Base-by-base conservation (phyloP, 1,284 basidiomycete species). In the Mycosarcoma mackinlayi region DNA sequence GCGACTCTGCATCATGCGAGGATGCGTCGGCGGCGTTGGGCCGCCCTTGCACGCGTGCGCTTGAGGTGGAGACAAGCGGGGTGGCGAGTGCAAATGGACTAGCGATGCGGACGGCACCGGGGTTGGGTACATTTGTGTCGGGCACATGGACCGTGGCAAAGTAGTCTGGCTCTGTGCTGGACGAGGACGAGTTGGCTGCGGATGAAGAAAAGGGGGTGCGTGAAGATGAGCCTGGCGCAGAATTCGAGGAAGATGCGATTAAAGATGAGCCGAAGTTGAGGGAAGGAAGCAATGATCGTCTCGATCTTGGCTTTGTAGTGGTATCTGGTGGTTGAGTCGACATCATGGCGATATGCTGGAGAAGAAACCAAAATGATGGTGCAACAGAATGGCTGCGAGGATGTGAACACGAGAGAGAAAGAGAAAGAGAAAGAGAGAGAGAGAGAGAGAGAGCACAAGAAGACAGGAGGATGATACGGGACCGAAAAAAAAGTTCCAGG, bases 51-150 rank as follows among this genome's bases (percentile, higher is more conserved):
- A 52, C 21, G 19, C 57, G 63, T 16, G 58, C 55, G 14, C 49
- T 58, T 4, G 64, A 68, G 13, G 52, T 33, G 10, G 69, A 52
- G 18, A 55, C 54, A 9, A 60, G 59, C 1, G 68, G 62, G 3
- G 59, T 62, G n/a, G 59, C 38, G 5, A 72, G 49, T 6, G 63
- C 56, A 23, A 72, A 72, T 6, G 69, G 69, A 25, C 69, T 72
- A 19, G 64, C 69, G 21, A 72, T 63, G 48, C 60, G 64, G 1
- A 60, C 34, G 4, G 46, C 60, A 10, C 42, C 60, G 6, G 59
- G 27, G 11, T 55, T 60, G 21, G 55, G 42, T 1, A 48, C 52
- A 18, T 54, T 48, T 14, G 42, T 7, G 19, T 63, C 60, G 1
- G 69, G 59, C 3, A 63, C 31, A 18, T 67, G 70, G n/a, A 63